phyloP scores from a whole-genome alignment of 1,284 basidiomycete species.

The Rhodotorula sp. region DNA sequence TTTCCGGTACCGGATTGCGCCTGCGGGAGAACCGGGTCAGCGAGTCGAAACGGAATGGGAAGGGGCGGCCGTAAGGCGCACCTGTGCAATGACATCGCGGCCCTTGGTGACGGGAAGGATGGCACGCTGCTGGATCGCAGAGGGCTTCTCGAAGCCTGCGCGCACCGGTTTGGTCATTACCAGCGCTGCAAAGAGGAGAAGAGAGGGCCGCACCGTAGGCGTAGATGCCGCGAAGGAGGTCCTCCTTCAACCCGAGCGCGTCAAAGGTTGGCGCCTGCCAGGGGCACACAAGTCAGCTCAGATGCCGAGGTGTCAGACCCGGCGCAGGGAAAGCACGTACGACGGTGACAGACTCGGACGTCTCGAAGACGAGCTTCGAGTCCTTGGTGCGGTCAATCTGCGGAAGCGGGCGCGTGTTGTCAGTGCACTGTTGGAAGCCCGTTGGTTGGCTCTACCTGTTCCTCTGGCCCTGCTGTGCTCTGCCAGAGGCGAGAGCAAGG shows the following conservation, averaged over 20 bases:
- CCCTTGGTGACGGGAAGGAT: slow-evolving; percentile 83
- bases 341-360: slow-evolving; percentile 86
- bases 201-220: slow-evolving; percentile 79
- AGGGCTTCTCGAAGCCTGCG: slow-evolving; percentile 96
- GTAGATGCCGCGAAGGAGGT: slow-evolving; percentile 94
- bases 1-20: slow-evolving; percentile 99
- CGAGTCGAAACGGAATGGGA: background rate
- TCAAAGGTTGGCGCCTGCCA: slow-evolving; percentile 46
- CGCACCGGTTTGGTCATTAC: background rate
- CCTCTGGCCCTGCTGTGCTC: too few relatives aligned
- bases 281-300: too few relatives aligned
- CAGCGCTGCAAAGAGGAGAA: background rate
- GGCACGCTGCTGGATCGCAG: slow-evolving; percentile 97
- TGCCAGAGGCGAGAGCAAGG: too few relatives aligned
- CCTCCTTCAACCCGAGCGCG: slow-evolving; percentile 71
- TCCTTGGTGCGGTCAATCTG: slow-evolving; percentile 42
- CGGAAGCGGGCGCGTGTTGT: background rate
- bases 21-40: slow-evolving; percentile 70
- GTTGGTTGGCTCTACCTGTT: too few relatives aligned
- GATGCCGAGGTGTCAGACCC: background rate
- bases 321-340: slow-evolving; percentile 44
- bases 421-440: too few relatives aligned
- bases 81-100: slow-evolving; percentile 54
- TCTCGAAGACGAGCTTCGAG: slow-evolving; percentile 93
- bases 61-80: slow-evolving; percentile 13